Evolutionary conservation across 2,329 filamentous ascomycete species (phyloP).

Genomic region (Nigrospora oryzae): DNA sequence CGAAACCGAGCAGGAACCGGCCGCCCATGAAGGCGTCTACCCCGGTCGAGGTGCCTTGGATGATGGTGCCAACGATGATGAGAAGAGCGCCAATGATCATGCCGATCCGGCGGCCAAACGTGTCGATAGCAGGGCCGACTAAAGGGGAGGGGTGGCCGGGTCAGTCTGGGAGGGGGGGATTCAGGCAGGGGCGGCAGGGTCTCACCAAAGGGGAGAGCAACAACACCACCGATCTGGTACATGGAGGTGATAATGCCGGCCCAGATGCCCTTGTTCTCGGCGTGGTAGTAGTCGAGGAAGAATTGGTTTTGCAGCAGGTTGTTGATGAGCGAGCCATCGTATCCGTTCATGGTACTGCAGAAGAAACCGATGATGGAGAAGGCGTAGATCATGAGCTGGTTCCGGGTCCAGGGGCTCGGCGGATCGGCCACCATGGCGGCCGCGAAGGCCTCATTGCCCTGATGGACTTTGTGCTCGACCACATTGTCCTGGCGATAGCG

Average conservation of each 20-base stretch:
- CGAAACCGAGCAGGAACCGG: constrained; percentile 55
- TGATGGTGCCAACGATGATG: constrained; percentile 35
- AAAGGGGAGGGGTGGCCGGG: constrained; percentile 25
- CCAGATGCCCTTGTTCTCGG: constrained; percentile 34
- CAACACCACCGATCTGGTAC: constrained; percentile 41
- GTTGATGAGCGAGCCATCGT: constrained; percentile 42
- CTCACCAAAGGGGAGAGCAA: constrained; percentile 31
- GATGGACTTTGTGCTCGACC: constrained; percentile 33
- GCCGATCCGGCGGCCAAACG: constrained; percentile 35
- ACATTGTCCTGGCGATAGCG: too few relatives aligned
- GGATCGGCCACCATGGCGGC: constrained; percentile 47
- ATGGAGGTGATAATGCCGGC: constrained; percentile 37
- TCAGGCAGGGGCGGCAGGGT: not conserved
- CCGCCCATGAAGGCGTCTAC: constrained; percentile 40
- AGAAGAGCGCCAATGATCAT: constrained; percentile 35
- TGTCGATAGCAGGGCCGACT: constrained; percentile 36
- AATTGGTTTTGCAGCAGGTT: constrained; percentile 32
- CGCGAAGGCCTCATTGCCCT: constrained; percentile 43
- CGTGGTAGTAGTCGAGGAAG: constrained; percentile 29
- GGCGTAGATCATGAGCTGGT: constrained; percentile 31
- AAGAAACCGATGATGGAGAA: constrained; percentile 39
- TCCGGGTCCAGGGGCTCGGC: constrained; percentile 28
- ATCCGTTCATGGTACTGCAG: constrained; percentile 43
- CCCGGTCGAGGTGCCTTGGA: constrained; percentile 31
- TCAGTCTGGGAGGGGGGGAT: not conserved